phyloP scores from a whole-genome alignment of 2,329 filamentous ascomycete species.

The Botrytis porri region DNA sequence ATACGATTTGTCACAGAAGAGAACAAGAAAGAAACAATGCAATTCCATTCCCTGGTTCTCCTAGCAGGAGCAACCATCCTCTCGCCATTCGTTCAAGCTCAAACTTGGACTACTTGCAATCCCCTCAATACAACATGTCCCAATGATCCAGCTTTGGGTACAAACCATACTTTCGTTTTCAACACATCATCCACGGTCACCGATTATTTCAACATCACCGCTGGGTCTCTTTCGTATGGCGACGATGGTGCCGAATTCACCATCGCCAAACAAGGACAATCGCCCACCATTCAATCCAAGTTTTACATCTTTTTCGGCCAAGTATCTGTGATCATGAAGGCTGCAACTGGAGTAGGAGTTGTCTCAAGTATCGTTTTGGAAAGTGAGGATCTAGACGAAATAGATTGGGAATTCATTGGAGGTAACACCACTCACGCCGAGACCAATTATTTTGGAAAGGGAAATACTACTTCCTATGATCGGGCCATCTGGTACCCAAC shows the following conservation, averaged over 20 bases:
- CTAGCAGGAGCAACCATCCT: constrained; percentile 26
- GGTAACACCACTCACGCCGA: constrained; percentile 60
- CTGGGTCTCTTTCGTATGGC: constrained; percentile 62
- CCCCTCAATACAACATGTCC: constrained; percentile 70
- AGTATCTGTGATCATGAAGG: constrained; percentile 75
- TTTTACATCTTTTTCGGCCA: constrained; percentile 87
- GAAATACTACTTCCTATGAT: constrained; percentile 68
- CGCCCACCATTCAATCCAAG: constrained; percentile 73
- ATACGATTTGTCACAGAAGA: neutral
- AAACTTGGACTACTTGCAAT: constrained; percentile 76
- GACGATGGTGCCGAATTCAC: constrained; percentile 68
- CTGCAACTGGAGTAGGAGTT: constrained; percentile 70
- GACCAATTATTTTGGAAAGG: constrained; percentile 77
- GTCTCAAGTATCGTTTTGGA: constrained; percentile 80
- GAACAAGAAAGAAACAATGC: constrained; percentile 26
- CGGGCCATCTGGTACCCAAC: constrained; percentile 63
- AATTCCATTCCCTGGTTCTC: constrained; percentile 25
- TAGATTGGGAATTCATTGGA: constrained; percentile 83
- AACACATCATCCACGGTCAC: constrained; percentile 52
- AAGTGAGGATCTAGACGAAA: constrained; percentile 80
- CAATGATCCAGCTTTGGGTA: constrained; percentile 67
- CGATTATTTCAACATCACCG: constrained; percentile 66
- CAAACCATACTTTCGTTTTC: constrained; percentile 60
- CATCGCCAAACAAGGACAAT: constrained; percentile 66
- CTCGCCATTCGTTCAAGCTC: constrained; percentile 55